These are phyloP conservation scores for Beta vulgaris DNA, from an alignment of 148 eudicot species.

Conservation along the genomic window DNA sequence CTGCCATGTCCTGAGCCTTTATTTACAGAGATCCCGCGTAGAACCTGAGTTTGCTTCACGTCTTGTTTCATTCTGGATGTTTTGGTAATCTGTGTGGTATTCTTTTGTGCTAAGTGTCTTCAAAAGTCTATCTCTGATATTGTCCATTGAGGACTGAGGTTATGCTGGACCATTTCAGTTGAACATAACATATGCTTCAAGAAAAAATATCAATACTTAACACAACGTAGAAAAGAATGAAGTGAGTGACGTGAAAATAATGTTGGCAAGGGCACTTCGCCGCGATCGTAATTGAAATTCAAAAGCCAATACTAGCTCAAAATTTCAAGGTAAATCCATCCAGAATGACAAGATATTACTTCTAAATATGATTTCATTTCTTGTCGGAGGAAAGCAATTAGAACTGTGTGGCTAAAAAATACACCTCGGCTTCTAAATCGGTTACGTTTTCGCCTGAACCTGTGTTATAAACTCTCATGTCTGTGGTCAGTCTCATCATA, in stretches of 20 bases:
- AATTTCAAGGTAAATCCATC: neutral
- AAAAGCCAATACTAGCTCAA: neutral
- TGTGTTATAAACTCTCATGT: constrained; percentile 15
- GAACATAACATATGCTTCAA: neutral
- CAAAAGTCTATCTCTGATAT: no score
- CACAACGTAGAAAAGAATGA: neutral
- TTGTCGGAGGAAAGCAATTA: neutral
- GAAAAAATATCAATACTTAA: neutral
- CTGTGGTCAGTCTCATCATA: constrained; percentile 36
- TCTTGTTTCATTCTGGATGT: neutral
- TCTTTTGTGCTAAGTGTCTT: neutral
- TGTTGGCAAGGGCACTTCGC: neutral
- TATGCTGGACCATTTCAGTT: neutral
- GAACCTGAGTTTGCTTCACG: neutral
- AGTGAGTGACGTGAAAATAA: neutral
- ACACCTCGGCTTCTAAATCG: neutral
- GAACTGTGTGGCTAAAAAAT: neutral
- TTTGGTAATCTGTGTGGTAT: neutral
- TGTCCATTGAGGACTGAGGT: neutral
- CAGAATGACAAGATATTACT: neutral
- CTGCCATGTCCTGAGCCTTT: neutral
- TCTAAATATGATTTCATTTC: neutral
- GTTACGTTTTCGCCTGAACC: neutral
- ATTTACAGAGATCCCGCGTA: neutral
- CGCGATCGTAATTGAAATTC: neutral